Conservation (phyloP, 140 eudicot species). For the Anethum foeniculum region DNA sequence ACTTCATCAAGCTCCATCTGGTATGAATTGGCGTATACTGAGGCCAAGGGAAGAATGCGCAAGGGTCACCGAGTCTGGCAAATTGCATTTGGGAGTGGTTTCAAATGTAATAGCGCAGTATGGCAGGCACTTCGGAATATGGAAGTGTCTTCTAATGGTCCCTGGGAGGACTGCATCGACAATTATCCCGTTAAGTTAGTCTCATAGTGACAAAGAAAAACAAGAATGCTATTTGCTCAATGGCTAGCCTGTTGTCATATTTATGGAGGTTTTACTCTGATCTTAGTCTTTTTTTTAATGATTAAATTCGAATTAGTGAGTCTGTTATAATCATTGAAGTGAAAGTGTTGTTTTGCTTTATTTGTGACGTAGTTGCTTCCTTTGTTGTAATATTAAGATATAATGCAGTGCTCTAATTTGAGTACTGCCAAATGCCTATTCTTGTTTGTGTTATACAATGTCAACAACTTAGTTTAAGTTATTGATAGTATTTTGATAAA, state of each 20-base stretch:
- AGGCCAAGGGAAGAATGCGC: conserved; percentile 56
- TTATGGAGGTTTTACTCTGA: not conserved
- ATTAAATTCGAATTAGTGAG: not conserved
- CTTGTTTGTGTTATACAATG: not conserved
- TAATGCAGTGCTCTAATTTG: not conserved
- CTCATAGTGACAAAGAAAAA: conserved; percentile 12
- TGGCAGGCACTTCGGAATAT: conserved; percentile 56
- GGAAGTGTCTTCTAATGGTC: conserved; percentile 37
- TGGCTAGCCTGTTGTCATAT: conserved; percentile 13
- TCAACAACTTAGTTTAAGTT: not conserved
- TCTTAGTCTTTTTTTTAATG: no score
- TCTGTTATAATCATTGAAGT: conserved; percentile 10
- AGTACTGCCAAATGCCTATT: not conserved
- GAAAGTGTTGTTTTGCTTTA: conserved; percentile 5
- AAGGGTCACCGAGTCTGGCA: conserved; percentile 64
- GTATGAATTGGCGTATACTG: conserved; percentile 56
- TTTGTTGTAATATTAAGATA: conserved; percentile 12
- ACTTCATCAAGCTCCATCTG: conserved; percentile 71
- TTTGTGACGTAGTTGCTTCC: conserved; percentile 3
- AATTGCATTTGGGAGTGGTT: conserved; percentile 58
- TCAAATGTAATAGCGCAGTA: conserved; percentile 66
- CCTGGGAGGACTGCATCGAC: conserved; percentile 59
- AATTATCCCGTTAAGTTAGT: conserved; percentile 50
- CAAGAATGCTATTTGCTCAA: conserved; percentile 23
- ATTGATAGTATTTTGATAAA: not conserved